These are phyloP conservation scores for Penicillium sclerotigenum DNA, from an alignment of 2,329 filamentous ascomycete species.

Conservation along the genomic window DNA sequence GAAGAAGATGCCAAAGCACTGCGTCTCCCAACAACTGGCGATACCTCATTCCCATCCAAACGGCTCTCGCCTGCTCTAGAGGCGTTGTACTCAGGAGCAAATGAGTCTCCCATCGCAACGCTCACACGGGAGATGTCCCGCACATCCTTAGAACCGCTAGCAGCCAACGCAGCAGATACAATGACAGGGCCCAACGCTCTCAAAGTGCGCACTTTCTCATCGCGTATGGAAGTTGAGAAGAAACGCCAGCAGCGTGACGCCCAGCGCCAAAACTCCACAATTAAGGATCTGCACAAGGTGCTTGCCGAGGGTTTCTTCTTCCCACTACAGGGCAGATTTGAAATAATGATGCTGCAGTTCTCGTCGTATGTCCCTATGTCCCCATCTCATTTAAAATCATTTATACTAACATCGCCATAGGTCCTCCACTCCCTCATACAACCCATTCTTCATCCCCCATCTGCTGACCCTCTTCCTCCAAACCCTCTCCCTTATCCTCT, in stretches of 20 bases:
- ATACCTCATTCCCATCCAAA: slow-evolving; percentile 71
- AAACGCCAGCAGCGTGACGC: slow-evolving; percentile 44
- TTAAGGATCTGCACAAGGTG: slow-evolving; percentile 74
- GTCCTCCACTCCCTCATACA: slow-evolving; percentile 42
- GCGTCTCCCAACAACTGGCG: slow-evolving; percentile 32
- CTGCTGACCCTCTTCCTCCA: slow-evolving; percentile 78
- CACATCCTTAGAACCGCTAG: slow-evolving; percentile 75
- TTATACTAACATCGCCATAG: slow-evolving; percentile 20
- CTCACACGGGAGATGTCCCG: slow-evolving; percentile 67
- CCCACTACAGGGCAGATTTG: slow-evolving; percentile 78
- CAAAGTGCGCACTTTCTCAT: slow-evolving; percentile 86
- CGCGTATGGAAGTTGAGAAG: slow-evolving; percentile 65
- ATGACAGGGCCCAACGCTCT: slow-evolving; percentile 76
- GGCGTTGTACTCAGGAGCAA: slow-evolving; percentile 58
- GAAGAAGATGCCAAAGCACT: slow-evolving; percentile 48
- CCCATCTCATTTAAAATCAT: neutral
- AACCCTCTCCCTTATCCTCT: slow-evolving; percentile 77
- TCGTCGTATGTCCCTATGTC: slow-evolving; percentile 43
- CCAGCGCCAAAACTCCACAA: slow-evolving; percentile 56
- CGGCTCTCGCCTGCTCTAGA: slow-evolving; percentile 71
- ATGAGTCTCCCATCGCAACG: slow-evolving; percentile 58
- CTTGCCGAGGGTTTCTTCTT: slow-evolving; percentile 79
- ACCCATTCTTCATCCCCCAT: slow-evolving; percentile 69
- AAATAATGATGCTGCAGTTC: slow-evolving; percentile 56
- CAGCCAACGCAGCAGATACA: slow-evolving; percentile 75